Percentiles rank a stretch among this genome's conserved stretches.
These are phyloP conservation scores for Fusarium illudens DNA, from an alignment of 2,329 filamentous ascomycete genomes.

Conservation along the genomic window DNA sequence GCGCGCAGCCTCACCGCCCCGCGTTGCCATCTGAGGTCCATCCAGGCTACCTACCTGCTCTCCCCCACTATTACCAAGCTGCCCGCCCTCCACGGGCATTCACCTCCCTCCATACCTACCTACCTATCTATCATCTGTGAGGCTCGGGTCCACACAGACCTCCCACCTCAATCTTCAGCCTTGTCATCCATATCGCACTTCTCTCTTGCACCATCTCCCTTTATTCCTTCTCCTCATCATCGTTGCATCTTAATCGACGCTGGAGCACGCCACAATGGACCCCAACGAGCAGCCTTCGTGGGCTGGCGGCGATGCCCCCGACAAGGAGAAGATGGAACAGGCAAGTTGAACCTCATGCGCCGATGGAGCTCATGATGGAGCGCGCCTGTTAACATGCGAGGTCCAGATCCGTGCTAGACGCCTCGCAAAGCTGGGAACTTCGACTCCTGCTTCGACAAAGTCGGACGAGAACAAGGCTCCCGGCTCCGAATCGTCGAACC, in stretches of 20 bases:
- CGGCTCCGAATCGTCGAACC: slow-evolving; percentile 40
- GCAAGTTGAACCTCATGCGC: slow-evolving; percentile 45
- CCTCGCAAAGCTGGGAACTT: slow-evolving; percentile 58
- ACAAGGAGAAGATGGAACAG: slow-evolving; percentile 68
- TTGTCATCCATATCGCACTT: slow-evolving; percentile 17
- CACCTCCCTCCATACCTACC: neutral
- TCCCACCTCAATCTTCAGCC: slow-evolving; percentile 26
- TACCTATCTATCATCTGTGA: slow-evolving; percentile 21
- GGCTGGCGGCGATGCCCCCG: slow-evolving; percentile 60
- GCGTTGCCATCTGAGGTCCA: slow-evolving; percentile 7
- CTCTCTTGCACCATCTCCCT: slow-evolving; percentile 5
- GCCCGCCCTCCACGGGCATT: slow-evolving; percentile 13
- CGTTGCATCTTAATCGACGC: neutral
- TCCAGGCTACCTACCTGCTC: neutral
- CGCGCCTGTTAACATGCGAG: slow-evolving; percentile 12
- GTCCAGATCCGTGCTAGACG: slow-evolving; percentile 58
- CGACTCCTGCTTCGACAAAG: slow-evolving; percentile 44
- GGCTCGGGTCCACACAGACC: slow-evolving; percentile 34
- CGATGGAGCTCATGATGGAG: slow-evolving; percentile 23
- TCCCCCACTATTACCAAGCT: slow-evolving; percentile 35
- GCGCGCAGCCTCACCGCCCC: slow-evolving; percentile 41
- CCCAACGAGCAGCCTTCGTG: slow-evolving; percentile 54
- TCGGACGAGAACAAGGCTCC: slow-evolving; percentile 45
- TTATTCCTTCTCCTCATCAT: neutral
- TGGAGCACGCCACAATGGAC: slow-evolving; percentile 50